Conservation (phyloP, 2,329 filamentous ascomycete genomes). For the Pseudocercospora pini-densiflorae region DNA sequence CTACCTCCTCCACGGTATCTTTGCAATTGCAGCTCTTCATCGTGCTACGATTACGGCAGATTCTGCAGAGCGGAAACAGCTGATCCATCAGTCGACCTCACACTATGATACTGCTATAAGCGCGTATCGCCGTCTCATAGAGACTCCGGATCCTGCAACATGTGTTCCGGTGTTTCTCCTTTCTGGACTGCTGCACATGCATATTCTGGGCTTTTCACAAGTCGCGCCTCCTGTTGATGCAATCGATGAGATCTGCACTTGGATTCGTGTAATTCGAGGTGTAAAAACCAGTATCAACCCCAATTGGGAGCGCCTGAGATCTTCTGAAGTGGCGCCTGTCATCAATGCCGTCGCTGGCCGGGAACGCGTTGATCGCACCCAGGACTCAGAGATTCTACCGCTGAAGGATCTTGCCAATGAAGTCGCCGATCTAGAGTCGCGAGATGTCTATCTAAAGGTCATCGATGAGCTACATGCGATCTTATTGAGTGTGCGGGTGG, state of each 20-base stretch:
- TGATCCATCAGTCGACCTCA: slow-evolving; percentile 18
- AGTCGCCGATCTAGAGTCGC: background rate
- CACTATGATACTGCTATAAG: slow-evolving; percentile 22
- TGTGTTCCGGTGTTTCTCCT: slow-evolving; percentile 22
- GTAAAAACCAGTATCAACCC: slow-evolving; percentile 14
- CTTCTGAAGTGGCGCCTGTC: slow-evolving; percentile 23
- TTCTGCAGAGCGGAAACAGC: slow-evolving; percentile 20
- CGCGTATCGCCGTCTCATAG: slow-evolving; percentile 15
- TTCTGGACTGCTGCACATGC: slow-evolving; percentile 18
- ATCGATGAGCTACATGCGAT: slow-evolving; percentile 22
- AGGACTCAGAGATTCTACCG: slow-evolving; percentile 13
- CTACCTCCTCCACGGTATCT: slow-evolving; percentile 30
- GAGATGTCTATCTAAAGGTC: slow-evolving; percentile 11
- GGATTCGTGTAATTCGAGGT: slow-evolving; percentile 24
- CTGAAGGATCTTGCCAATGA: slow-evolving; percentile 14
- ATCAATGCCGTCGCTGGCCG: background rate
- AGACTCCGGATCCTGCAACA: slow-evolving; percentile 17
- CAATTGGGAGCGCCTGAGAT: slow-evolving; percentile 20
- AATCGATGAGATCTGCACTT: slow-evolving; percentile 18
- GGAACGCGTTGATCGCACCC: slow-evolving; percentile 5
- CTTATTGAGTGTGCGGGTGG: slow-evolving; percentile 11
- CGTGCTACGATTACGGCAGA: slow-evolving; percentile 15
- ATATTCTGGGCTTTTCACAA: slow-evolving; percentile 22
- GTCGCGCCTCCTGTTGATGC: slow-evolving; percentile 20
- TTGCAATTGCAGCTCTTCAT: slow-evolving; percentile 30